Conservation (phyloP, 129 eudicot species). For the Lactuca sativa region DNA sequence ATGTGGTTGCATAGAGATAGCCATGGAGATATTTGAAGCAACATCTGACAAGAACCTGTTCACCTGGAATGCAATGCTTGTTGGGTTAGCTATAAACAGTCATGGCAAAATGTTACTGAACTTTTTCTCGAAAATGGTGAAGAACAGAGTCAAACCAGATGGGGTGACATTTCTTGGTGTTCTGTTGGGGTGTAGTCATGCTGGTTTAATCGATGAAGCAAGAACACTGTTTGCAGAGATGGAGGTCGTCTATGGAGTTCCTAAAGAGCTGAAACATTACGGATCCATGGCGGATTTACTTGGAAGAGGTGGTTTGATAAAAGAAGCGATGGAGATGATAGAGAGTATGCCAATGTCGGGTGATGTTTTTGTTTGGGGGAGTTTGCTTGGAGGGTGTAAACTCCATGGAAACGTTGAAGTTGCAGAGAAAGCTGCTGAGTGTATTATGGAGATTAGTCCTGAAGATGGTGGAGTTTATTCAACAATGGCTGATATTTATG, state of each 20-base stretch:
- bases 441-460: conserved; percentile 53
- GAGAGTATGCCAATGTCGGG: conserved; percentile 59
- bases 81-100: conserved; percentile 77
- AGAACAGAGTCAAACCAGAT: conserved; percentile 48
- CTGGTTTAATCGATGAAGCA: conserved; percentile 60
- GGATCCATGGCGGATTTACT: conserved; percentile 88
- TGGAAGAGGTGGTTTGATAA: conserved; percentile 68
- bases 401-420: conserved; percentile 66
- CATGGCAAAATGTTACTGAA: conserved; percentile 42
- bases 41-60: conserved; percentile 40
- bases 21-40: conserved; percentile 48
- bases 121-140: conserved; percentile 57
- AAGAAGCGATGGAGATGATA: conserved; percentile 64
- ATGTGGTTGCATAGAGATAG: conserved; percentile 72
- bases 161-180: conserved; percentile 72
- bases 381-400: conserved; percentile 81
- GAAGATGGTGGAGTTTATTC: conserved; percentile 77
- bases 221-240: conserved; percentile 46
- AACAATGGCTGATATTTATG: conserved; percentile 59
- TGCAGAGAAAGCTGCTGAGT: conserved; percentile 67
- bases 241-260: conserved; percentile 49
- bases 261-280: conserved; percentile 66
- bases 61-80: conserved; percentile 74
- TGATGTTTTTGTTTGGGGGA: conserved; percentile 77
- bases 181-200: conserved; percentile 76